Evolutionary conservation across 108 stramenopile genomes (phyloP).

Genomic region (Skeletonema costatum): DNA sequence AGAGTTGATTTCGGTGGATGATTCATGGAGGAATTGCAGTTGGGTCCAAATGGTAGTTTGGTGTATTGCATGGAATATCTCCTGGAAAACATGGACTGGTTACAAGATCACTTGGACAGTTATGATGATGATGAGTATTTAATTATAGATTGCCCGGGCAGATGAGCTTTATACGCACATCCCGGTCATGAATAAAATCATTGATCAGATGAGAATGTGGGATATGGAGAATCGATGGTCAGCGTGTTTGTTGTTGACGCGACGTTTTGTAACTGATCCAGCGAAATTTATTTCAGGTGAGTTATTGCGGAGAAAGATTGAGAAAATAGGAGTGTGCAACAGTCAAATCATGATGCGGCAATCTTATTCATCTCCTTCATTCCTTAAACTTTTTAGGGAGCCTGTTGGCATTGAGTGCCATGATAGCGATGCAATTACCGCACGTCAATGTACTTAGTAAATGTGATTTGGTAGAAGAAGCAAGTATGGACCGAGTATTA

Average conservation of each 20-base stretch:
- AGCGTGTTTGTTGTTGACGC: conserved; percentile 97
- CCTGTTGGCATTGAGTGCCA: conserved; percentile 90
- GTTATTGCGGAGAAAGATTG: neutral
- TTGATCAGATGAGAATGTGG: conserved; percentile 84
- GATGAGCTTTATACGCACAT: conserved; percentile 95
- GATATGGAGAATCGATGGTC: conserved; percentile 85
- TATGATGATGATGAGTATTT: conserved; percentile 97
- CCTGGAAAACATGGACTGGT: conserved; percentile 95
- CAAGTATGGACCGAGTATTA: conserved; percentile 73
- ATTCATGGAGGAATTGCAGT: conserved; percentile 96
- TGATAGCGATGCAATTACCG: conserved; percentile 96
- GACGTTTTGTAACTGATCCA: conserved; percentile 77
- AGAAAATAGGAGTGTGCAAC: neutral
- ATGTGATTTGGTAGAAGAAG: conserved; percentile 90
- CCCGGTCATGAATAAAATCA: conserved; percentile 92
- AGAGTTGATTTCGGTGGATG: conserved; percentile 94
- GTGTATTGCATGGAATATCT: conserved; percentile 99
- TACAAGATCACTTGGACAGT: conserved; percentile 79
- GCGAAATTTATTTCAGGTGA: conserved; percentile 94
- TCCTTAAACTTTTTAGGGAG: neutral
- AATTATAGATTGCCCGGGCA: conserved; percentile 99
- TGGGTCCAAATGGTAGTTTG: conserved; percentile 97
- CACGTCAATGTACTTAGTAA: conserved; percentile 97
- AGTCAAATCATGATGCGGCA: neutral
- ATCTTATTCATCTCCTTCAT: neutral